Evolutionary conservation across 805 yeast genomes (phyloP), one percentile per base, ranked within the genome.

Genomic region (Wickerhamiella bombiphila): DNA sequence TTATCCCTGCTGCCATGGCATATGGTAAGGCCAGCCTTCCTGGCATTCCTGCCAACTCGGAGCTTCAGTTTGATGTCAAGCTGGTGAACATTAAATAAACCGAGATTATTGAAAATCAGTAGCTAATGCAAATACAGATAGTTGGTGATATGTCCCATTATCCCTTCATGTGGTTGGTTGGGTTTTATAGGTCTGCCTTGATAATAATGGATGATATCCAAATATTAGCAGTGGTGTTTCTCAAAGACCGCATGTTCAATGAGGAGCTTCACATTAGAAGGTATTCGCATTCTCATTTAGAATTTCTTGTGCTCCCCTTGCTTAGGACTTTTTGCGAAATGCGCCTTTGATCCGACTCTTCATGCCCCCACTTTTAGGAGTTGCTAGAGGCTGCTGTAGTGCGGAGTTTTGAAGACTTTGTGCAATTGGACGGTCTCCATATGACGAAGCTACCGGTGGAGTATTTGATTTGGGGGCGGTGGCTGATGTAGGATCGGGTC

Each of bases 1-100:
- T 83, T 44, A 83, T 91, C 50, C 98, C 99, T 52, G 78, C 98
- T 38, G 74, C 86, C 55, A 80, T 81, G 76, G 99, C 95, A 41
- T 91, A 91, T 65, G 99, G 99, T 49, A 79, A 79, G 55, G 78
- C 80, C 66, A 74, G 80, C 47, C 70, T 91, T 47, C 98, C 98
- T 51, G 98, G 97, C 45, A 82, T 91, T 52, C 99, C 99, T 55
- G 81, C 94, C 54, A 91, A 91, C 77, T 80, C 94, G 47, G 94
- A 83, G 65, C 74, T 91, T 61, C 82, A 93, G 39, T 91, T 91
- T 57, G 99, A 88, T 60, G 94, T 86, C 57, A 88, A 88, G 68
- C 72, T 88, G 55, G 85, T 88, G 47, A 72, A 82, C 48, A 71
- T 88, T 61, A 86, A 86, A 73, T 88, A 76, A 57, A 32, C 15